Evolutionary conservation across 2,329 filamentous ascomycete species (phyloP).

Genomic region (Teratosphaeria destructans): DNA sequence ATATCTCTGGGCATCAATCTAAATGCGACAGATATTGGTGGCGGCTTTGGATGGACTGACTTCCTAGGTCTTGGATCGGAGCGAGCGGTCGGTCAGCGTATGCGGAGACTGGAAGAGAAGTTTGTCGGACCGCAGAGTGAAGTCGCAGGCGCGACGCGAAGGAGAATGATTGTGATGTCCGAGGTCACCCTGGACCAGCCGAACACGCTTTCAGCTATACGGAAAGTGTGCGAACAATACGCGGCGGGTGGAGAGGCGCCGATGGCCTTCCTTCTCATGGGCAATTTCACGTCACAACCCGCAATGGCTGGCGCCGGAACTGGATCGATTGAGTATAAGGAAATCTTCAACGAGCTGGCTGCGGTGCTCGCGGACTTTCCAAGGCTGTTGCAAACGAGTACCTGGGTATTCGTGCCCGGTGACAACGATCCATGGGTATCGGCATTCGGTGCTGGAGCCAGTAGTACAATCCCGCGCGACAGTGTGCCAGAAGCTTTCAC

Average conservation of each 20-base stretch:
- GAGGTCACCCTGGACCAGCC: constrained; percentile 82
- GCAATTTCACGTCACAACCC: constrained; percentile 62
- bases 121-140: constrained; percentile 39
- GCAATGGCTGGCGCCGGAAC: constrained; percentile 55
- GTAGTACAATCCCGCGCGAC: constrained; percentile 58
- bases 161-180: constrained; percentile 63
- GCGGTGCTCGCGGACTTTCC: constrained; percentile 75
- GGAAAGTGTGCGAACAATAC: constrained; percentile 68
- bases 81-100: constrained; percentile 67
- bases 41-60: constrained; percentile 93
- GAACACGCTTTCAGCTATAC: constrained; percentile 67
- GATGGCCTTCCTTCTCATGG: constrained; percentile 70
- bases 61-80: constrained; percentile 88
- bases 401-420: constrained; percentile 87
- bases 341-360: constrained; percentile 83
- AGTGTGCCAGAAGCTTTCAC: constrained; percentile 83
- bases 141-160: constrained; percentile 9
- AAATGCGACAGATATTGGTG: constrained; percentile 49
- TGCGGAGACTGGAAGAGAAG: constrained; percentile 68
- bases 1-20: constrained; percentile 59
- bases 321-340: constrained; percentile 91
- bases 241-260: constrained; percentile 51
- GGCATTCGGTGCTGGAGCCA: constrained; percentile 66
- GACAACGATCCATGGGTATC: constrained; percentile 98
- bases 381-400: constrained; percentile 63